These are phyloP conservation scores for Oxalis stricta DNA, from an alignment of 441 rosid genomes.

Conservation along the genomic window DNA sequence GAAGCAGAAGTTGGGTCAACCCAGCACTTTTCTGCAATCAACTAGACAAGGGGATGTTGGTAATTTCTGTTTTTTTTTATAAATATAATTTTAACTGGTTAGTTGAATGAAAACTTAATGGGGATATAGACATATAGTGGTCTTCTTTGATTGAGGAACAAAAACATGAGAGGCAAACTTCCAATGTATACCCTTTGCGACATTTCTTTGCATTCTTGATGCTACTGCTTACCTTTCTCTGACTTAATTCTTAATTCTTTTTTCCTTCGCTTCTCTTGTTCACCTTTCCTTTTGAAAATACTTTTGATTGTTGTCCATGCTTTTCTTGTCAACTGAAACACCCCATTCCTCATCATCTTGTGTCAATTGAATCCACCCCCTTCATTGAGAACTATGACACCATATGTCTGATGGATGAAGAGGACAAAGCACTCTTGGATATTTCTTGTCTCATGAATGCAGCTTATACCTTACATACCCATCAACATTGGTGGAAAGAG, in stretches of 20 bases:
- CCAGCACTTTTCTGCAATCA: slow-evolving; percentile 30
- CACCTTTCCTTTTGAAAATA: too few relatives aligned
- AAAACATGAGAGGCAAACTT: background rate
- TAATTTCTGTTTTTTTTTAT: slow-evolving; percentile 58
- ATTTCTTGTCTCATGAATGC: slow-evolving; percentile 88
- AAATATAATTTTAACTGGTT: slow-evolving; percentile 13
- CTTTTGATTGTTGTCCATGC: too few relatives aligned
- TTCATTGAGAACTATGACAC: too few relatives aligned
- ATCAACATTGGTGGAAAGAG: slow-evolving; percentile 82
- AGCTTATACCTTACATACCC: slow-evolving; percentile 77
- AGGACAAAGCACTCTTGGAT: slow-evolving; percentile 59
- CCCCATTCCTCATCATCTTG: too few relatives aligned
- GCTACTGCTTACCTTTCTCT: too few relatives aligned
- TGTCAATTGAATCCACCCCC: too few relatives aligned
- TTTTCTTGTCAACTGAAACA: too few relatives aligned
- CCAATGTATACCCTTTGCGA: background rate
- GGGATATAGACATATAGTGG: slow-evolving; percentile 11
- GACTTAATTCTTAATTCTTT: too few relatives aligned
- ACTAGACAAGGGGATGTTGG: slow-evolving; percentile 56
- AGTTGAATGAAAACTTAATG: slow-evolving; percentile 8
- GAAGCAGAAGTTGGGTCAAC: slow-evolving; percentile 55
- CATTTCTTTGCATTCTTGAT: too few relatives aligned
- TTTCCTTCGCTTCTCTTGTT: too few relatives aligned
- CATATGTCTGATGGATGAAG: slow-evolving; percentile 18
- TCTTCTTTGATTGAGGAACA: background rate